A percentile compares a stretch with the other conserved stretches of the same genome.
Conservation (phyloP, 768 basidiomycete species). For the Rubroboletus satanas region DNA sequence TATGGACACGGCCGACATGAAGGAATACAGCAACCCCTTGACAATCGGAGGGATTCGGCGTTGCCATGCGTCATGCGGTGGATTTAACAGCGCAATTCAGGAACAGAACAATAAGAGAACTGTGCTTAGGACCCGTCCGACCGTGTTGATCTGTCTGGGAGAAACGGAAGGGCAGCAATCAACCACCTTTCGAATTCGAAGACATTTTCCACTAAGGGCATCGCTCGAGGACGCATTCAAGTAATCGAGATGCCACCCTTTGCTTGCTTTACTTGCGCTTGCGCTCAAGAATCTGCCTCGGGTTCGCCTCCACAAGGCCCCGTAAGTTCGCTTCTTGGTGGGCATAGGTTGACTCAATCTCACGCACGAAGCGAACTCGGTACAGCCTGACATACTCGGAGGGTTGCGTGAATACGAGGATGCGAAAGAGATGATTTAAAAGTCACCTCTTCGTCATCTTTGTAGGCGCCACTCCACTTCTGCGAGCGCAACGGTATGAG, state of each 20-base stretch:
- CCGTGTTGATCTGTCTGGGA: not conserved
- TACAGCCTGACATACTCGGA: no score
- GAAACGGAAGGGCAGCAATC: not conserved
- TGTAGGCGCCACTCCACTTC: not conserved
- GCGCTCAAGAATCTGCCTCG: not conserved
- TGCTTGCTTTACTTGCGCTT: not conserved
- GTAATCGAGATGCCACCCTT: not conserved
- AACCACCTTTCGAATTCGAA: not conserved
- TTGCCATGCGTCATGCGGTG: not conserved
- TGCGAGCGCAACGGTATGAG: not conserved
- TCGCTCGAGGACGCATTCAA: not conserved
- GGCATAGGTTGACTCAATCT: not conserved
- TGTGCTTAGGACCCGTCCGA: no score
- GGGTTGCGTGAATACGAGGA: not conserved
- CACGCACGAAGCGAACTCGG: no score
- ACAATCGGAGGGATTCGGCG: not conserved
- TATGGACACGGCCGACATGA: not conserved
- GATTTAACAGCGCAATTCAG: no score
- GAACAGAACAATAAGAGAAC: no score
- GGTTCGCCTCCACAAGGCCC: not conserved
- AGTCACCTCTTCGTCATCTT: not conserved
- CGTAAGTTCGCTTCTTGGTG: not conserved
- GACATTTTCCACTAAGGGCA: no score
- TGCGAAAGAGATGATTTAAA: not conserved
- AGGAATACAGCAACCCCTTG: not conserved